phyloP scores from a whole-genome alignment of 2,329 filamentous ascomycete species.

The Passalora sequoiae region DNA sequence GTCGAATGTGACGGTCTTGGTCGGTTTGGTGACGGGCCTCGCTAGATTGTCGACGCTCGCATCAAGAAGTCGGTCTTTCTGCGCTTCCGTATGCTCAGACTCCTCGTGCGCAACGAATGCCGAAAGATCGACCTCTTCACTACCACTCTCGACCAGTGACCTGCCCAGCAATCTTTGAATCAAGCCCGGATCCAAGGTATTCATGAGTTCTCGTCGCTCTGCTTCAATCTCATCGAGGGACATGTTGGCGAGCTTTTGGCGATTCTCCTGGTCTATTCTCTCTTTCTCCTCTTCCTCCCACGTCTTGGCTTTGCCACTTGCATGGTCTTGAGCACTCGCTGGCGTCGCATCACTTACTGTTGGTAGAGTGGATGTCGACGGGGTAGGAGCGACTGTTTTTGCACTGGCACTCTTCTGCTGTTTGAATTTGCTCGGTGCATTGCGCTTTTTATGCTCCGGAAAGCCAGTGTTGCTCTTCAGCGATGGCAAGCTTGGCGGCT shows the following conservation, averaged over 20 bases:
- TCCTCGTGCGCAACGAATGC: constrained; percentile 2
- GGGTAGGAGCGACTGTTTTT: background rate
- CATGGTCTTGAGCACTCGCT: constrained; percentile 2
- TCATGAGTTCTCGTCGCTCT: constrained; percentile 74
- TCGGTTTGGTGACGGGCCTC: constrained; percentile 10
- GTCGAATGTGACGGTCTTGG: constrained; percentile 26
- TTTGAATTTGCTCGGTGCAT: constrained; percentile 71
- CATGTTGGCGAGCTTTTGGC: constrained; percentile 68
- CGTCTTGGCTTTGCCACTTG: constrained; percentile 20
- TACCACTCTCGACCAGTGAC: constrained; percentile 58
- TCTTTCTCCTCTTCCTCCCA: constrained; percentile 56
- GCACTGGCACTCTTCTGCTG: constrained; percentile 49
- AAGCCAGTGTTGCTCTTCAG: constrained; percentile 63
- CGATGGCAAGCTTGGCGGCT: constrained; percentile 59
- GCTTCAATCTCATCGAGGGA: constrained; percentile 72
- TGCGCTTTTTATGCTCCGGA: constrained; percentile 78
- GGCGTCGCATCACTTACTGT: background rate
- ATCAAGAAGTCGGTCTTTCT: background rate
- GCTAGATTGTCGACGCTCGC: background rate
- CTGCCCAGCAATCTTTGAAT: constrained; percentile 71
- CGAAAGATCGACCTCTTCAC: constrained; percentile 38
- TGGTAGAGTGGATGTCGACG: background rate
- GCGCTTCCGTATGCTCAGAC: background rate
- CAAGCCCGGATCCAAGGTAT: constrained; percentile 67
- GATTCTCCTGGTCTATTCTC: constrained; percentile 80